These are phyloP conservation scores for Lathyrus sativus DNA, from an alignment of 306 rosid genomes.

Conservation along the genomic window DNA sequence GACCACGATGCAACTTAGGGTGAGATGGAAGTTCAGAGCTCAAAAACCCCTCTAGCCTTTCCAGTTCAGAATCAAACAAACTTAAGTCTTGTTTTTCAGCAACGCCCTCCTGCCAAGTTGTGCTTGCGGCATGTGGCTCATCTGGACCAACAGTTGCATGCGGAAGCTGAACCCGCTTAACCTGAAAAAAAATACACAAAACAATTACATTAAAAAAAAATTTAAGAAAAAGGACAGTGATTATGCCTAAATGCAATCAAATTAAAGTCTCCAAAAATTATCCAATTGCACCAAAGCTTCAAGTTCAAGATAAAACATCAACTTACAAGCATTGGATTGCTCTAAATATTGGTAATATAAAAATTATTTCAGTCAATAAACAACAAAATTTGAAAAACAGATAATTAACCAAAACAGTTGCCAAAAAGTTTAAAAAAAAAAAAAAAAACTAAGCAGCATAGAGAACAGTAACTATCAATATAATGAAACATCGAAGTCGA, in stretches of 20 bases:
- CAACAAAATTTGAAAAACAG: background rate
- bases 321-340: constrained; percentile 9
- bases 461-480: background rate
- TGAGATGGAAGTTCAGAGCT: constrained; percentile 78
- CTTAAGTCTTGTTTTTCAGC: constrained; percentile 69
- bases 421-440: background rate
- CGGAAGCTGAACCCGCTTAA: constrained; percentile 49
- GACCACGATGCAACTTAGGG: constrained; percentile 84
- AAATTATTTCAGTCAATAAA: constrained; percentile 2
- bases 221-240: constrained; percentile 4
- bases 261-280: constrained; percentile 23
- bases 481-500: background rate
- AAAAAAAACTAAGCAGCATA: background rate
- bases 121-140: constrained; percentile 94
- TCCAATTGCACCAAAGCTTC: constrained; percentile 1
- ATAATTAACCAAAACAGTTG: background rate
- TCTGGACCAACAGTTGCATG: constrained; percentile 87
- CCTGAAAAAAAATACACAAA: constrained; percentile 38
- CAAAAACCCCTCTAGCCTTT: constrained; percentile 63
- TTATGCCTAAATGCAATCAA: constrained; percentile 12
- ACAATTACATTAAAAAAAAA: constrained; percentile 18
- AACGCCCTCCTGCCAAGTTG: constrained; percentile 78
- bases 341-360: constrained; percentile 10
- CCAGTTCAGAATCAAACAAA: constrained; percentile 55
- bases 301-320: constrained; percentile 29